Percentiles rank a stretch among this genome's conserved stretches.
phyloP scores from a whole-genome alignment of 805 yeast species.

The Starmerella powellii region DNA sequence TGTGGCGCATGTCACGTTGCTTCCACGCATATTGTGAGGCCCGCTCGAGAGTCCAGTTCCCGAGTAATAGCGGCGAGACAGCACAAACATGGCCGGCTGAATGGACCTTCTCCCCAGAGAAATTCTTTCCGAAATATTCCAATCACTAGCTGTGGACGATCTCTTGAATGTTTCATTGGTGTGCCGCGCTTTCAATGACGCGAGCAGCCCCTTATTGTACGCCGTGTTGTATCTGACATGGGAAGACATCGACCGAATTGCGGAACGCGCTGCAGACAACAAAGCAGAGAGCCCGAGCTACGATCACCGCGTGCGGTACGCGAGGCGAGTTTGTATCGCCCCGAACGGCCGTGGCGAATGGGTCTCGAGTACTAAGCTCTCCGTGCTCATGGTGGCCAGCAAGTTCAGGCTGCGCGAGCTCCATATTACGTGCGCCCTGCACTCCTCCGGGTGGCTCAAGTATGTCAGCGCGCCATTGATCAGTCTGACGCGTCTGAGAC shows the following conservation, averaged over 20 bases:
- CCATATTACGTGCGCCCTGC: slow-evolving; percentile 3
- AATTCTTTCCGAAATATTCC: slow-evolving; percentile 2
- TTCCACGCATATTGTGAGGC: no score
- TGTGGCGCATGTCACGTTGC: no score
- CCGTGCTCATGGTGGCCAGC: background rate
- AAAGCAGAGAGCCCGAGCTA: no score
- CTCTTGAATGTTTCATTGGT: slow-evolving; percentile 9
- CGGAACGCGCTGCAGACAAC: background rate
- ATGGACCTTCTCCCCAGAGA: slow-evolving; percentile 3
- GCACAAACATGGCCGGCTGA: background rate
- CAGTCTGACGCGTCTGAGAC: background rate
- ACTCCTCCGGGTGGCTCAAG: slow-evolving; percentile 21
- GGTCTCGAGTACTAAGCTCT: slow-evolving; percentile 15
- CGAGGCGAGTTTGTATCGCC: background rate
- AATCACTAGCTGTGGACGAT: background rate
- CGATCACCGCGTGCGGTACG: background rate
- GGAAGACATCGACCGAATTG: slow-evolving; percentile 9
- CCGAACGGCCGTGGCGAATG: slow-evolving; percentile 20
- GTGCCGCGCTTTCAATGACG: slow-evolving; percentile 5
- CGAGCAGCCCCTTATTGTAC: slow-evolving; percentile 7
- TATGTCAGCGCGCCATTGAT: slow-evolving; percentile 13
- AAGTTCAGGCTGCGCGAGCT: background rate
- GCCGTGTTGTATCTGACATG: slow-evolving; percentile 5
- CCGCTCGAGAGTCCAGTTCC: no score
- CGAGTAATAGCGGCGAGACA: no score